A percentile compares a stretch with the other conserved stretches of the same genome.
Evolutionary conservation across 768 basidiomycete species (phyloP).

Genomic region (Austroboletus festivus): DNA sequence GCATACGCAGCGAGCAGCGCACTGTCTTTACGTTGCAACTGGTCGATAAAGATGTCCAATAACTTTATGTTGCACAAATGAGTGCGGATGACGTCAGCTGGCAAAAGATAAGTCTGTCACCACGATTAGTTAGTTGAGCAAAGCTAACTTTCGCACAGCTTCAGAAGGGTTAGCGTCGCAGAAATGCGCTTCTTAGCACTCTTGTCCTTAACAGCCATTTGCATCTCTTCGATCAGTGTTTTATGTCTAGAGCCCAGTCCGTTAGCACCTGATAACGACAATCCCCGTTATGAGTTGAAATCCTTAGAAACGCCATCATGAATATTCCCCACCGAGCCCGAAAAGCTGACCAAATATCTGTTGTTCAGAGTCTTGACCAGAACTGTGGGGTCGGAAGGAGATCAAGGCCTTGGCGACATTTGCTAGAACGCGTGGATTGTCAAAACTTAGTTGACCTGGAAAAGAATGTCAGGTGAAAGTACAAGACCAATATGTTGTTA

Average conservation of each 20-base stretch:
- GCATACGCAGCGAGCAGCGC: not conserved
- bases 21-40: constrained; percentile 13
- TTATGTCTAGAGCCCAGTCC: not conserved
- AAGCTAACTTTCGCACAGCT: constrained; percentile 21
- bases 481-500: no score
- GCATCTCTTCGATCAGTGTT: constrained; percentile 14
- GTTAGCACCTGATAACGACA: no score
- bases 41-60: constrained; percentile 12
- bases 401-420: constrained; percentile 18
- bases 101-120: not conserved
- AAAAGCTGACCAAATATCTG: constrained; percentile 10
- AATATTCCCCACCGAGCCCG: constrained; percentile 14
- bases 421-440: constrained; percentile 7
- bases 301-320: no score
- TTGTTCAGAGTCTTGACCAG: no score
- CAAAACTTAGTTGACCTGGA: constrained; percentile 10
- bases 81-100: constrained; percentile 6
- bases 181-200: constrained; percentile 18
- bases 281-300: no score
- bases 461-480: not conserved
- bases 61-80: constrained; percentile 11
- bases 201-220: not conserved
- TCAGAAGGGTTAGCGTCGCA: constrained; percentile 22
- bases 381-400: no score
- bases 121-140: not conserved